Conservation (phyloP, 2,329 filamentous ascomycete genomes). For the Nectriaceae sp. region DNA sequence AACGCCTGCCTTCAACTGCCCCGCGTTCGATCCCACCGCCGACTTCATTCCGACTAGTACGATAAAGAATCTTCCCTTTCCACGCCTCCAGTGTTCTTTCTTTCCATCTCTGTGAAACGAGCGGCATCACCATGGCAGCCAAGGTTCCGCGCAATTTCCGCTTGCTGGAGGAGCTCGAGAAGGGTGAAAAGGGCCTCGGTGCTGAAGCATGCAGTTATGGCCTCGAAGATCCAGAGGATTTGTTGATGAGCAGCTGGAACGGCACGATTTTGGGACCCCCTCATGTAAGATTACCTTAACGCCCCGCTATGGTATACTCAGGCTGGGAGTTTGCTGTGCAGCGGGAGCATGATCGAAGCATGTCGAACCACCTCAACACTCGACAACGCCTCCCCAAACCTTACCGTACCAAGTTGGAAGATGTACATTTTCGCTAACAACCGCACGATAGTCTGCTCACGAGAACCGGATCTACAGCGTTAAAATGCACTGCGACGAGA, state of each 20-base stretch:
- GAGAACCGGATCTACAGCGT: slow-evolving; percentile 99
- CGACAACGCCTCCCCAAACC: neutral
- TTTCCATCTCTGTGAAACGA: neutral
- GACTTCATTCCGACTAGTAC: neutral
- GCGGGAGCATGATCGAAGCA: too few relatives aligned
- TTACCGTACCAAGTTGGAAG: too few relatives aligned
- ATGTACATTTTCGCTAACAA: neutral
- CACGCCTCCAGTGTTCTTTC: slow-evolving; percentile 3
- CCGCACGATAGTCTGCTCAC: slow-evolving; percentile 71
- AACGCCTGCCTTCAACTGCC: neutral
- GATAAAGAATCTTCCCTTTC: neutral
- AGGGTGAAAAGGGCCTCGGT: slow-evolving; percentile 96
- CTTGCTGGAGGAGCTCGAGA: slow-evolving; percentile 95
- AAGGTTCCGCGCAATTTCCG: slow-evolving; percentile 94
- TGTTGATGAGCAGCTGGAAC: slow-evolving; percentile 98
- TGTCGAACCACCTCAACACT: too few relatives aligned
- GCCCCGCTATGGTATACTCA: neutral
- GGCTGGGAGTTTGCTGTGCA: neutral
- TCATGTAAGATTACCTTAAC: slow-evolving; percentile 64
- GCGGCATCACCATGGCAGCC: slow-evolving; percentile 35
- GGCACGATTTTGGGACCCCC: slow-evolving; percentile 96
- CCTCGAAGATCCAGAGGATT: slow-evolving; percentile 88
- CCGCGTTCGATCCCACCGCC: neutral
- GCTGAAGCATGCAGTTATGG: slow-evolving; percentile 98
- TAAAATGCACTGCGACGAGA: slow-evolving; percentile 89